Base-by-base conservation (phyloP, 2,329 filamentous ascomycete genomes). In the Coniochaeta hoffmannii region DNA sequence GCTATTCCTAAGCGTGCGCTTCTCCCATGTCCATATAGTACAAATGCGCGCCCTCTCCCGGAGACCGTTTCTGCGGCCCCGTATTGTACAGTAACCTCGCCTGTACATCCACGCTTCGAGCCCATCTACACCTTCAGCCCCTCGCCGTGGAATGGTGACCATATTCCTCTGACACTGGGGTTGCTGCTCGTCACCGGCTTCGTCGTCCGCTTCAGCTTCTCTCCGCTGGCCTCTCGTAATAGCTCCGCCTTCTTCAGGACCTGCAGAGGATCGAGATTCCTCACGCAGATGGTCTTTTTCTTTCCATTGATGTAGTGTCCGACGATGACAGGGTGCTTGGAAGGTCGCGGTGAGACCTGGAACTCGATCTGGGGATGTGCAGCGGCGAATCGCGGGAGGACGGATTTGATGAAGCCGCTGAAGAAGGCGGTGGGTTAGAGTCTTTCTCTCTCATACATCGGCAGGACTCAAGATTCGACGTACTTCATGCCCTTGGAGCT, bases 401-500 rank as follows among this genome's bases (percentile, higher is more conserved):
- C 77, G 59, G 86, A 79, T 70, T 88, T 87, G 71, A 97, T 85
- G 78, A 96, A 97, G 64, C 84, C 76, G 66, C 90, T 95, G 65
- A 10, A 22, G 36, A 12, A 41, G 14, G 50, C 51, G 28, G 46
- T 57, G 7, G 22, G 61, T 60, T 12, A 59, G 35, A n/a, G 53
- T n/a, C 8, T n/a, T 17, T 14, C 8, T 5, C 26, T 1, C 36
- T 2, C 26, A 1, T 12, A 4, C 6, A 44, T 35, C 1, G n/a
- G 15, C 2, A 44, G 14, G 19, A 11, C n/a, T 26, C n/a, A 26
- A 44, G 22, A 15, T 24, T 26, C 32, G 46, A 63, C 81, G 60
- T 79, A 94, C 89, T 96, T 94, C 91, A 97, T 97, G 68, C 94
- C 94, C 67, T 78, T 85, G 35, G 93, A 97, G 71, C 90, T 96